Percentiles rank a stretch among this genome's conserved stretches.
Evolutionary conservation across 164 flowering plant genomes (phyloP).

Genomic region (Brasenia schreberi): DNA sequence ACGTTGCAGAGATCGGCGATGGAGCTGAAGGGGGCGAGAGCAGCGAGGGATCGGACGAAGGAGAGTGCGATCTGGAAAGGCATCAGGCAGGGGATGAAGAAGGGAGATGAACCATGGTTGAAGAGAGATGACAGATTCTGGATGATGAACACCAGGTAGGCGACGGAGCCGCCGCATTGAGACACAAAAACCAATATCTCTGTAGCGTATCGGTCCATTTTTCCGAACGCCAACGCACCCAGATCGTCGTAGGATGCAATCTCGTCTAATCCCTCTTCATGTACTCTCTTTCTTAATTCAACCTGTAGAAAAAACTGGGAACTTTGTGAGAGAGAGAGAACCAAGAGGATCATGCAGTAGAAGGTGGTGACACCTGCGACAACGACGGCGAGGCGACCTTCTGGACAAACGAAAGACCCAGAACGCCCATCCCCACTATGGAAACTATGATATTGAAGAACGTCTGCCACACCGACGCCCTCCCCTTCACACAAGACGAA

Average conservation of each 20-base stretch:
- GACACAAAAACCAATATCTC: slow-evolving; percentile 13
- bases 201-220: slow-evolving; percentile 9
- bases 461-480: slow-evolving; percentile 13
- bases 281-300: slow-evolving; percentile 10
- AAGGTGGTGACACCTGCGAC: slow-evolving; percentile 13
- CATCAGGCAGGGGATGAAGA: slow-evolving; percentile 10
- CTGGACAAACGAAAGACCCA: slow-evolving; percentile 22
- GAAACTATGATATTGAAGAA: slow-evolving; percentile 20
- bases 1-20: slow-evolving; percentile 18
- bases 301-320: slow-evolving; percentile 7
- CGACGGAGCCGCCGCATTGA: slow-evolving; percentile 18
- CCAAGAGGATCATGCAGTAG: slow-evolving; percentile 18
- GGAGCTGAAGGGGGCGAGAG: slow-evolving; percentile 17
- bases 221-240: slow-evolving; percentile 15
- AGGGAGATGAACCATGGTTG: slow-evolving; percentile 5
- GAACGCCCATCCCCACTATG: slow-evolving; percentile 19
- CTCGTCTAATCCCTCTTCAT: slow-evolving; percentile 3
- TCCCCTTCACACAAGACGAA: slow-evolving; percentile 1
- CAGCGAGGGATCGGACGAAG: slow-evolving; percentile 16
- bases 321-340: not conserved
- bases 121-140: slow-evolving; percentile 16
- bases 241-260: slow-evolving; percentile 13
- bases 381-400: slow-evolving; percentile 10
- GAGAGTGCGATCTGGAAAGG: slow-evolving; percentile 16
- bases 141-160: slow-evolving; percentile 18